These are phyloP conservation scores for Gamarada debralockiae DNA, from an alignment of 495 filamentous ascomycete genomes.

Conservation along the genomic window DNA sequence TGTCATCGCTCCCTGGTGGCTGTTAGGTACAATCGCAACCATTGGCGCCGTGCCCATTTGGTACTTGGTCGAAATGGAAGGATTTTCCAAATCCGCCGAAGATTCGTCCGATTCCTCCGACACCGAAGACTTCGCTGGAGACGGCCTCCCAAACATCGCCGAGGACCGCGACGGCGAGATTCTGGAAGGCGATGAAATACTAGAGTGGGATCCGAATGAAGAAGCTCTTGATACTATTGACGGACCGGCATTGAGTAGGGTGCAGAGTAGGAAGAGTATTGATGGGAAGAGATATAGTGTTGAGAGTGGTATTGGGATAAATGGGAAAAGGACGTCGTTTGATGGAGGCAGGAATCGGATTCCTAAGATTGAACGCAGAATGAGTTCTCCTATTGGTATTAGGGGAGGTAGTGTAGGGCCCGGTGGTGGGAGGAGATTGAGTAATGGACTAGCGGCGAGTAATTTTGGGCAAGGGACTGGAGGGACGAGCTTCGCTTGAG, in stretches of 20 bases:
- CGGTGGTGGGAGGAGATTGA: slow-evolving; percentile 24
- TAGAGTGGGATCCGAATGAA: slow-evolving; percentile 22
- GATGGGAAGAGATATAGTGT: neutral
- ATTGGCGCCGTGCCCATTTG: slow-evolving; percentile 63
- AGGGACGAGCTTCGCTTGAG: slow-evolving; percentile 24
- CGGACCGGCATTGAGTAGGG: slow-evolving; percentile 8
- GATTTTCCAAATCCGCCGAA: slow-evolving; percentile 44
- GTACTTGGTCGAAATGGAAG: slow-evolving; percentile 72
- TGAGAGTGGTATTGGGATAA: neutral
- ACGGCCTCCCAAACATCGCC: slow-evolving; percentile 20
- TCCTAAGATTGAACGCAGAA: slow-evolving; percentile 12
- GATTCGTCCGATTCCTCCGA: slow-evolving; percentile 13
- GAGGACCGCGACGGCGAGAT: slow-evolving; percentile 28
- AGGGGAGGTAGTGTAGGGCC: slow-evolving; percentile 20
- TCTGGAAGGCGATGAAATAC: slow-evolving; percentile 17
- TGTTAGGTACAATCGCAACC: slow-evolving; percentile 53
- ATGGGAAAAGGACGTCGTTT: neutral
- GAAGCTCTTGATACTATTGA: slow-evolving; percentile 21
- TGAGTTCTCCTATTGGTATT: slow-evolving; percentile 24
- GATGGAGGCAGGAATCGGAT: neutral
- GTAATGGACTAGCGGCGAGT: slow-evolving; percentile 23
- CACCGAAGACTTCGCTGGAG: slow-evolving; percentile 36
- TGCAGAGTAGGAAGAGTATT: neutral
- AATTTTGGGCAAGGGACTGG: slow-evolving; percentile 26
- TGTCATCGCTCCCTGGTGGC: slow-evolving; percentile 77